These are phyloP conservation scores for Rhynchospora breviuscula DNA, from an alignment of 176 grass and related monocot species.

Conservation along the genomic window DNA sequence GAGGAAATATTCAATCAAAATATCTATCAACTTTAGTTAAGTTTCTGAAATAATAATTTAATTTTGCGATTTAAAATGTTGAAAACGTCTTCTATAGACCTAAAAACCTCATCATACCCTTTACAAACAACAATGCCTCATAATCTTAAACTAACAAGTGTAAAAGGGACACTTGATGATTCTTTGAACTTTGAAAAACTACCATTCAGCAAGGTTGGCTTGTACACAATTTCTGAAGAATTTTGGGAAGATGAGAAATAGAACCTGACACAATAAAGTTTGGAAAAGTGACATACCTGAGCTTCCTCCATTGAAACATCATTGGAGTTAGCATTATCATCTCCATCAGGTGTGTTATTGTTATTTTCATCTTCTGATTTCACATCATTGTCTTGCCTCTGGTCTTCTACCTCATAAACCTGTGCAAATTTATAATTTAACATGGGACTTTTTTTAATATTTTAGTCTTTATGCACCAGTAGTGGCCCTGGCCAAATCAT, in stretches of 20 bases:
- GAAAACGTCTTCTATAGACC: background rate
- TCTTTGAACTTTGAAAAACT: background rate
- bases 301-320: conserved; percentile 9
- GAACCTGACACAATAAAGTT: background rate
- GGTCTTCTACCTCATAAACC: background rate
- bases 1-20: background rate
- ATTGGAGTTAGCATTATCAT: conserved; percentile 12
- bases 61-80: background rate
- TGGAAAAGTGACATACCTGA: conserved; percentile 3
- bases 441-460: background rate
- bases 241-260: background rate
- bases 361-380: conserved; percentile 17
- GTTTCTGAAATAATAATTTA: background rate
- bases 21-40: background rate
- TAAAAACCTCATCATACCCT: background rate
- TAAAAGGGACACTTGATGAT: background rate
- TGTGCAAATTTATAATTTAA: conserved; percentile 6
- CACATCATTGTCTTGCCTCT: background rate
- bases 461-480: background rate
- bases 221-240: background rate
- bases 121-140: background rate
- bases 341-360: background rate
- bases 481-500: background rate
- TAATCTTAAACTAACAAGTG: background rate
- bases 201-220: background rate